A percentile compares a stretch with the other conserved stretches of the same genome.
Evolutionary conservation across 2,329 filamentous ascomycete species (phyloP).

Genomic region (Hypoxylon sp.): DNA sequence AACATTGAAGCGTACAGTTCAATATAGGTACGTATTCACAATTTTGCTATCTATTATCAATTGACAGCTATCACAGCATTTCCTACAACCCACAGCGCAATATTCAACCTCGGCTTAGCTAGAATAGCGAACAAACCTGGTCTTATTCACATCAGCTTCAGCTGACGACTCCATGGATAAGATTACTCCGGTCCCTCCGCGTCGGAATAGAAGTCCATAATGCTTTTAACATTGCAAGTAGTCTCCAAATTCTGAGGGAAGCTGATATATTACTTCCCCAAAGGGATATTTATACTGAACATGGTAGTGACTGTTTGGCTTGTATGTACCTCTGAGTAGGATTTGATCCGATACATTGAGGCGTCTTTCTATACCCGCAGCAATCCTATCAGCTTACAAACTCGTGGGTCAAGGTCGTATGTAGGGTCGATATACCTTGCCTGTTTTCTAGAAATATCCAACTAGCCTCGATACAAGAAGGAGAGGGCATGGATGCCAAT

Average conservation of each 20-base stretch:
- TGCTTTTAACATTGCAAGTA: not conserved
- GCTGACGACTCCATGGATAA: slow-evolving; percentile 1
- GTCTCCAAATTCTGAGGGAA: not conserved
- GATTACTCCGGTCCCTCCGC: slow-evolving; percentile 14
- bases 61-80: not conserved
- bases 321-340: slow-evolving; percentile 5
- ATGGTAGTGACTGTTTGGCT: not conserved
- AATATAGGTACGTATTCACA: not conserved
- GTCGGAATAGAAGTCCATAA: not conserved
- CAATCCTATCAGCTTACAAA: slow-evolving; percentile 23
- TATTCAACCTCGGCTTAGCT: not conserved
- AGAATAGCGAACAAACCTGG: not conserved
- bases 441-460: slow-evolving; percentile 18
- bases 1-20: not conserved
- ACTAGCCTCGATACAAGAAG: slow-evolving; percentile 23
- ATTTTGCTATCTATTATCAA: not conserved
- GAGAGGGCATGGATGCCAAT: slow-evolving; percentile 15
- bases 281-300: slow-evolving; percentile 6
- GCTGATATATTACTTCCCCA: not conserved
- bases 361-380: slow-evolving; percentile 24
- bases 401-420: not conserved
- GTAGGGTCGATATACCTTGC: not conserved
- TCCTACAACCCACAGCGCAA: not conserved
- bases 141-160: slow-evolving; percentile 1
- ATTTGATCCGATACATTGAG: slow-evolving; percentile 10